Evolutionary conservation across 345 rosid genomes (phyloP).

Genomic region (Boechera stricta): DNA sequence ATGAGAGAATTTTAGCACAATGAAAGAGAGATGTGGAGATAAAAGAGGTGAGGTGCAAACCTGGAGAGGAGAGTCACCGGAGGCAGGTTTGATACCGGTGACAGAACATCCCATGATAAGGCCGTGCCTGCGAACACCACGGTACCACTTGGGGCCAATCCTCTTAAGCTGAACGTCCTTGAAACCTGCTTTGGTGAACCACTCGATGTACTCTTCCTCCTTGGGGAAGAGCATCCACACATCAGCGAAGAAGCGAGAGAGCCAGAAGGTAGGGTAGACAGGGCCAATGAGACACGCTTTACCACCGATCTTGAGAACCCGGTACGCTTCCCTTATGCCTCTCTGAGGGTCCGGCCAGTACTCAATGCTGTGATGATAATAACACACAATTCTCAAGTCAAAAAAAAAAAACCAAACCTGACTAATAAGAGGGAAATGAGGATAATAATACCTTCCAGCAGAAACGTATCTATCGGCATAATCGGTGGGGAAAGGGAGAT

Average conservation of each 20-base stretch:
- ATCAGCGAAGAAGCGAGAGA: slow-evolving; percentile 97
- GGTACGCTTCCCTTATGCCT: slow-evolving; percentile 95
- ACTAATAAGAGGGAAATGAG: no score
- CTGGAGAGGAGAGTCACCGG: slow-evolving; percentile 99
- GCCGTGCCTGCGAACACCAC: slow-evolving; percentile 97
- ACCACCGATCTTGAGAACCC: slow-evolving; percentile 90
- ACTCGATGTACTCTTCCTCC: slow-evolving; percentile 98
- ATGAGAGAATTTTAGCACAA: neutral
- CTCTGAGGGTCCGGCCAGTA: slow-evolving; percentile 99
- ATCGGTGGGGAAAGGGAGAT: slow-evolving; percentile 86
- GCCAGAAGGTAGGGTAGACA: slow-evolving; percentile 93
- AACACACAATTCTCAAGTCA: no score
- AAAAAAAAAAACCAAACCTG: no score
- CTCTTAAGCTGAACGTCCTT: slow-evolving; percentile 87
- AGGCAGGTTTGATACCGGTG: slow-evolving; percentile 91
- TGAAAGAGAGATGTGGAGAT: neutral
- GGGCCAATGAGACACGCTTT: slow-evolving; percentile 97
- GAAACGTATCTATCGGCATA: slow-evolving; percentile 96
- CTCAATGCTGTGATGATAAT: slow-evolving; percentile 68
- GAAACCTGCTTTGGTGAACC: slow-evolving; percentile 95
- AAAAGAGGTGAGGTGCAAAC: slow-evolving; percentile 43
- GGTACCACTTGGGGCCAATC: slow-evolving; percentile 99
- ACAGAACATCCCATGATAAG: slow-evolving; percentile 99
- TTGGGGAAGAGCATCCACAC: slow-evolving; percentile 99
- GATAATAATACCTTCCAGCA: slow-evolving; percentile 69